Evolutionary conservation across 805 yeast genomes (phyloP).

Genomic region (Zygotorulaspora florentina): DNA sequence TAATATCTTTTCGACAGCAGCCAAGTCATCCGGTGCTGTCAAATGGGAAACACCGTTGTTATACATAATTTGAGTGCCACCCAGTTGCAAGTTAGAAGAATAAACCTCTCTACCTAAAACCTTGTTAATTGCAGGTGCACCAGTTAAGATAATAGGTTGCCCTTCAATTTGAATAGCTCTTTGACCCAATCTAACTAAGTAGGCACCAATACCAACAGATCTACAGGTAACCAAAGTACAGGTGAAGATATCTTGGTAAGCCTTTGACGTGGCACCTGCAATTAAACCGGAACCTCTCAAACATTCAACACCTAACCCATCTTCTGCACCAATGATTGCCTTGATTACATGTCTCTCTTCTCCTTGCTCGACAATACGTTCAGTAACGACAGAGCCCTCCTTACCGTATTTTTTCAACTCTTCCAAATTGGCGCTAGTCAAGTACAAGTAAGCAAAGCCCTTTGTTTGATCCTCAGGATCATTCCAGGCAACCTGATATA

Average conservation of each 20-base stretch:
- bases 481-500: slow-evolving; percentile 90
- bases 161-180: slow-evolving; percentile 99
- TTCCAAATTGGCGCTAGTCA: slow-evolving; percentile 61
- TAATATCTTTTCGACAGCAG: slow-evolving; percentile 91
- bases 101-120: slow-evolving; percentile 95
- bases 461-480: slow-evolving; percentile 67
- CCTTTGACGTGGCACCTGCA: slow-evolving; percentile 98
- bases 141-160: slow-evolving; percentile 96
- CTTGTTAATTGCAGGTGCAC: slow-evolving; percentile 98
- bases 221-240: slow-evolving; percentile 98
- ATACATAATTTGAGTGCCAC: slow-evolving; percentile 99
- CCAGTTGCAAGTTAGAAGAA: slow-evolving; percentile 93
- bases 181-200: slow-evolving; percentile 95
- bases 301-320: slow-evolving; percentile 98
- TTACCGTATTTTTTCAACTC: slow-evolving; percentile 57
- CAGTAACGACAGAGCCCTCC: slow-evolving; percentile 62
- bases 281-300: slow-evolving; percentile 96
- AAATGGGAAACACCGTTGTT: slow-evolving; percentile 96
- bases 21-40: slow-evolving; percentile 94
- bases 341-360: slow-evolving; percentile 77
- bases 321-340: slow-evolving; percentile 87
- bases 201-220: slow-evolving; percentile 99
- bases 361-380: slow-evolving; percentile 78
- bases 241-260: slow-evolving; percentile 96
- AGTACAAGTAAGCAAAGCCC: slow-evolving; percentile 88